phyloP scores from a whole-genome alignment of 257 asterid genomes.

The Nicotiana obtusifolia region DNA sequence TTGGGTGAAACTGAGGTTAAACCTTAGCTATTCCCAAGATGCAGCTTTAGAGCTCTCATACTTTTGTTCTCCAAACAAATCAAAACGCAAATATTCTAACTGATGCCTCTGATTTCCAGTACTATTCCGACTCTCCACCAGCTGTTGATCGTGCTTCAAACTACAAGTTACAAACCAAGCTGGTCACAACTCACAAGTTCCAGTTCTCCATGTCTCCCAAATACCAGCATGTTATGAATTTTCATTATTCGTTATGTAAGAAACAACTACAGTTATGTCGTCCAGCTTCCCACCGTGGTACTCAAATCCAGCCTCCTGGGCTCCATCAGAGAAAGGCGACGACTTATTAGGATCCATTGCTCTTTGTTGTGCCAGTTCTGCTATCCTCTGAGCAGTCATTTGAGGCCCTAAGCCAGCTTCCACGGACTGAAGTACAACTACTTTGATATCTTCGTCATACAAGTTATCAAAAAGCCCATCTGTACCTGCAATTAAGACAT shows the following conservation, averaged over 20 bases:
- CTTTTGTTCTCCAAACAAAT: background rate
- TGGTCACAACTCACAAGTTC: background rate
- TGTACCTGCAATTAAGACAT: slow-evolving; percentile 15
- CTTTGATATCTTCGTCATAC: slow-evolving; percentile 10
- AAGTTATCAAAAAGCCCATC: slow-evolving; percentile 19
- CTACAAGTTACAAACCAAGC: background rate
- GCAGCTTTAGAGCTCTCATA: background rate
- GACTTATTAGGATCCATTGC: slow-evolving; percentile 4
- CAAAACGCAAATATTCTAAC: background rate
- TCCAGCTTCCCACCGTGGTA: slow-evolving; percentile 18
- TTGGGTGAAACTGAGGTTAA: background rate
- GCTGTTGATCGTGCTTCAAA: background rate
- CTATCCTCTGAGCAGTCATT: slow-evolving; percentile 16
- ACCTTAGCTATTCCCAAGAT: background rate
- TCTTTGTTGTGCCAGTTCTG: slow-evolving; percentile 14
- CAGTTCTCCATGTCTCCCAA: background rate
- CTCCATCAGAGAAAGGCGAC: slow-evolving; percentile 18
- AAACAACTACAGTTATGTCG: slow-evolving; percentile 16
- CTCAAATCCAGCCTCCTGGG: slow-evolving; percentile 4
- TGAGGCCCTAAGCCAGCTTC: slow-evolving; percentile 16
- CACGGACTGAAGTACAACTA: slow-evolving; percentile 7
- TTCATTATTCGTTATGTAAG: background rate
- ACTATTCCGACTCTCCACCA: background rate
- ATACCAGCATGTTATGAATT: background rate
- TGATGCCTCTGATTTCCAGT: background rate